phyloP scores from a whole-genome alignment of 2,329 filamentous ascomycete species.

The Penicillium brevicompactum region DNA sequence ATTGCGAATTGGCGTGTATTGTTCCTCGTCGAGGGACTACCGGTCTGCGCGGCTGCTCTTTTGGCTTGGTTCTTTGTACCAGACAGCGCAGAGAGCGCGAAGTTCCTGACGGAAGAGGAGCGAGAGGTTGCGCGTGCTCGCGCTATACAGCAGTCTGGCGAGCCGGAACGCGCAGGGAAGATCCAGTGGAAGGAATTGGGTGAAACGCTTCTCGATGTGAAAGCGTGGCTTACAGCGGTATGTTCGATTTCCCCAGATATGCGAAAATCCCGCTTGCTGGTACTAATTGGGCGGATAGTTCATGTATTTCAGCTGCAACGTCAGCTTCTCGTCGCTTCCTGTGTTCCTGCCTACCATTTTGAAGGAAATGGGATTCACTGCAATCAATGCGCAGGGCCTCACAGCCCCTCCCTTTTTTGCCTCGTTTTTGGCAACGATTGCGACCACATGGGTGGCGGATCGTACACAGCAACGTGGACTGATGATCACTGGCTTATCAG shows the following conservation, averaged over 20 bases:
- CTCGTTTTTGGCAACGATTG: constrained; percentile 64
- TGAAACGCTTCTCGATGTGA: constrained; percentile 46
- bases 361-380: constrained; percentile 67
- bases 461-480: constrained; percentile 64
- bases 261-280: not conserved
- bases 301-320: constrained; percentile 64
- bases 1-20: constrained; percentile 67
- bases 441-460: constrained; percentile 67
- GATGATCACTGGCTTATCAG: constrained; percentile 59
- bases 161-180: constrained; percentile 42
- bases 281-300: constrained; percentile 27
- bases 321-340: constrained; percentile 66
- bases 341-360: constrained; percentile 68
- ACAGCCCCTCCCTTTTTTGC: constrained; percentile 72
- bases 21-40: constrained; percentile 67
- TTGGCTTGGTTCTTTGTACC: constrained; percentile 59
- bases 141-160: constrained; percentile 56
- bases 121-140: constrained; percentile 59
- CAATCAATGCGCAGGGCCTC: constrained; percentile 69
- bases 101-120: constrained; percentile 61
- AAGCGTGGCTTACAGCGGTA: constrained; percentile 53
- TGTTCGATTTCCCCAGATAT: constrained; percentile 13
- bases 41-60: constrained; percentile 57
- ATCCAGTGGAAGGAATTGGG: constrained; percentile 53
- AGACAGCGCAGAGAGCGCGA: constrained; percentile 55